Conservation (phyloP, 139 green algal genomes). For the Chlamydomonas sp. region DNA sequence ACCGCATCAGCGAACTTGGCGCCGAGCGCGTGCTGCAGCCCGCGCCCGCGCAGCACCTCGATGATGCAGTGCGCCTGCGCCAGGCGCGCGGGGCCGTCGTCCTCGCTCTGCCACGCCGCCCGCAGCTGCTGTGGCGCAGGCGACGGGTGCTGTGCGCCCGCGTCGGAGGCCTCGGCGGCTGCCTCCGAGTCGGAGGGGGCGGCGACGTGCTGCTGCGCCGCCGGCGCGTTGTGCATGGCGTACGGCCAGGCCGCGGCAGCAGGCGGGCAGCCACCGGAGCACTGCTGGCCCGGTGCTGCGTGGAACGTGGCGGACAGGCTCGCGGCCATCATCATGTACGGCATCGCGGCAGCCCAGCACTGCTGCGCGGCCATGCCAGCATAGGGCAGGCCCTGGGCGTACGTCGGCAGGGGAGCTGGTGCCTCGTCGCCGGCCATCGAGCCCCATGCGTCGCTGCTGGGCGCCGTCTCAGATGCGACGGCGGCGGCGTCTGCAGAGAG, state of each 20-base stretch:
- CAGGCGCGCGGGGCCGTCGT: neutral
- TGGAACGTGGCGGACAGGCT: too few species aligned
- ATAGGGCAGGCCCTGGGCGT: too few species aligned
- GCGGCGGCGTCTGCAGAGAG: too few species aligned
- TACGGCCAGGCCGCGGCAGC: neutral
- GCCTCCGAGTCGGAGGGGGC: neutral
- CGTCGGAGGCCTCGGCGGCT: neutral
- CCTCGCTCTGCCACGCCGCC: neutral
- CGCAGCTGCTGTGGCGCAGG: neutral
- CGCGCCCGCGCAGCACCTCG: neutral
- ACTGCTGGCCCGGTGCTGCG: too few species aligned
- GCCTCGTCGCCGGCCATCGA: too few species aligned
- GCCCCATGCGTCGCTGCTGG: too few species aligned
- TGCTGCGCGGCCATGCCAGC: too few species aligned
- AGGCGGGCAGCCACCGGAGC: neutral
- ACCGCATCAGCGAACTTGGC: slow-evolving; percentile 1
- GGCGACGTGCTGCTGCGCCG: neutral
- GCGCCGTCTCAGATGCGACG: too few species aligned
- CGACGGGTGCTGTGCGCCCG: neutral
- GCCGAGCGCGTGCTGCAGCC: neutral
- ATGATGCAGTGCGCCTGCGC: neutral
- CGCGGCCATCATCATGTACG: too few species aligned
- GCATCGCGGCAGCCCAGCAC: too few species aligned
- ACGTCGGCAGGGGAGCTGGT: too few species aligned
- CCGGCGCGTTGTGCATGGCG: neutral